phyloP scores from a whole-genome alignment of 139 green algal genomes.

The Eudorina sp. region DNA sequence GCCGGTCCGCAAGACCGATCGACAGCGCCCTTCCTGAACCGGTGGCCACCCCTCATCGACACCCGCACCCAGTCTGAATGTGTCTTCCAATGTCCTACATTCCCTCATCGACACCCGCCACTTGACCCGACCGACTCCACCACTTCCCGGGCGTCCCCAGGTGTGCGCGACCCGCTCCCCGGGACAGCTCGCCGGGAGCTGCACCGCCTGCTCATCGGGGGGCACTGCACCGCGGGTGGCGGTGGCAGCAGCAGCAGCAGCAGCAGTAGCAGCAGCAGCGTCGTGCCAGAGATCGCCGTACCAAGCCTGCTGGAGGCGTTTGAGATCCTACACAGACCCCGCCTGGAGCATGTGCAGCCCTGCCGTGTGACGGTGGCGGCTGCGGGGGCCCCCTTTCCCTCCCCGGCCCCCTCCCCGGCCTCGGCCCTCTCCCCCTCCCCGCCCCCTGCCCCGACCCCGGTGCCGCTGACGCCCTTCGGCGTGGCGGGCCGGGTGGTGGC shows the following conservation, averaged over 20 bases:
- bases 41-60: too few species aligned
- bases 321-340: conserved; percentile 18
- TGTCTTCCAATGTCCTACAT: too few species aligned
- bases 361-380: background rate
- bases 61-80: too few species aligned
- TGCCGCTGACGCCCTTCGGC: background rate
- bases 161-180: conserved; percentile 23
- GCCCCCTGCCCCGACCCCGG: background rate
- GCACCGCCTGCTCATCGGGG: background rate
- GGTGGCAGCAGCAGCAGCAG: background rate
- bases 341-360: conserved; percentile 24
- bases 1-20: too few species aligned
- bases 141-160: too few species aligned
- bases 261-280: background rate
- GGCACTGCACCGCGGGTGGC: background rate
- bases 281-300: background rate
- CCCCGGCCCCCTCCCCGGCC: background rate
- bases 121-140: background rate
- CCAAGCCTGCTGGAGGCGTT: conserved; percentile 16
- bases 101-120: too few species aligned
- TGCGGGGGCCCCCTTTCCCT: background rate
- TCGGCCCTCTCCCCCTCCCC: background rate
- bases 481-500: conserved; percentile 30
- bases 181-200: background rate
- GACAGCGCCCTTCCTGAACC: background rate